Evolutionary conservation across 345 rosid genomes (phyloP).

Genomic region (Theobroma cacao): DNA sequence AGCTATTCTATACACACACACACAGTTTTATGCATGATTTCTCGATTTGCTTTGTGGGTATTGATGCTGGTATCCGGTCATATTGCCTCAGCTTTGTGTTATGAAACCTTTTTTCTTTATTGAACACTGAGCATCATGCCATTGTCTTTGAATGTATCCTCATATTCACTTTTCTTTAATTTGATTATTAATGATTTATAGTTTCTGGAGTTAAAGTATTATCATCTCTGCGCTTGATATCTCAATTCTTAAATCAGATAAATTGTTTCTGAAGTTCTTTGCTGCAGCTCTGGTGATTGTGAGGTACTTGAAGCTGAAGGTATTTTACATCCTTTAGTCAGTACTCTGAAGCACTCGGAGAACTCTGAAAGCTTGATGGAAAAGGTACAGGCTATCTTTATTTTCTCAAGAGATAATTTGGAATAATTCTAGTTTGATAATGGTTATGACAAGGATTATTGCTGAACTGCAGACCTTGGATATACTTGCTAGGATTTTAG

Average conservation of each 20-base stretch:
- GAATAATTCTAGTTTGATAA: conserved; percentile 5
- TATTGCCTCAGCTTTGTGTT: not conserved
- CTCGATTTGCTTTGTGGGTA: not conserved
- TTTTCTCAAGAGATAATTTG: conserved; percentile 1
- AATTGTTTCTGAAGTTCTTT: conserved; percentile 17
- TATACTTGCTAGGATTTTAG: conserved; percentile 65
- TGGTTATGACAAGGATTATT: conserved; percentile 11
- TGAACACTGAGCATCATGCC: not conserved
- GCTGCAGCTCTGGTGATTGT: conserved; percentile 61
- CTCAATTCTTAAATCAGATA: not conserved
- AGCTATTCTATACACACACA: no score
- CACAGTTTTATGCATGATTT: not conserved
- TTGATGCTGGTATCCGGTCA: not conserved
- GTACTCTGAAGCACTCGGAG: conserved; percentile 48
- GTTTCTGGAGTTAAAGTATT: not conserved
- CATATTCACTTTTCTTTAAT: not conserved
- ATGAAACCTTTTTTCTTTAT: not conserved
- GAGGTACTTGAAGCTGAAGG: conserved; percentile 75
- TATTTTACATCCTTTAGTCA: conserved; percentile 46
- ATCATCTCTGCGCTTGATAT: not conserved
- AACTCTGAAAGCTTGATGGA: conserved; percentile 44
- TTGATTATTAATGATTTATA: not conserved
- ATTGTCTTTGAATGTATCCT: not conserved
- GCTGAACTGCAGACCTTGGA: conserved; percentile 58
- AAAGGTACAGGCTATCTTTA: conserved; percentile 43